These are phyloP conservation scores for Metschnikowia gruessii DNA, from an alignment of 805 yeast species.

Conservation along the genomic window DNA sequence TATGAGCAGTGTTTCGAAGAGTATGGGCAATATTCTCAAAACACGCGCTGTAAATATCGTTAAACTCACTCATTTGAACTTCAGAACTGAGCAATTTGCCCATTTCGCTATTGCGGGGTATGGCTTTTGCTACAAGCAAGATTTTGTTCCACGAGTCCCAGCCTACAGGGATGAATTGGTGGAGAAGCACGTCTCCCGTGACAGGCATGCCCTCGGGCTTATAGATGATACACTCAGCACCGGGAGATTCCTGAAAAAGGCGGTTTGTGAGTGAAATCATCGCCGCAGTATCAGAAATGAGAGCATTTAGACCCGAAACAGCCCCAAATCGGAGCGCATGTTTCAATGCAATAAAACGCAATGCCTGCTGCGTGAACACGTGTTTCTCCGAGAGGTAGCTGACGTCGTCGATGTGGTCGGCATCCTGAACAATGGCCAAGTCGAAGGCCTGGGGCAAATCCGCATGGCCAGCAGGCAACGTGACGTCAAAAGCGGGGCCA, in stretches of 20 bases:
- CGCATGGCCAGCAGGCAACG: constrained; percentile 23
- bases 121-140: constrained; percentile 29
- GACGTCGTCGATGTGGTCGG: constrained; percentile 12
- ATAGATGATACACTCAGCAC: constrained; percentile 7
- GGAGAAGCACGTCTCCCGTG: constrained; percentile 8
- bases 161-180: constrained; percentile 43
- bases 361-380: constrained; percentile 34
- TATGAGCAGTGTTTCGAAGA: too few species aligned
- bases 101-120: constrained; percentile 14
- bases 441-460: constrained; percentile 25
- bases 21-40: constrained; percentile 1
- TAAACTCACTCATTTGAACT: constrained; percentile 17
- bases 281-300: constrained; percentile 13
- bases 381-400: constrained; percentile 21
- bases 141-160: constrained; percentile 56
- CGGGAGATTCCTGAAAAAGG: constrained; percentile 1
- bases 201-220: constrained; percentile 7
- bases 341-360: constrained; percentile 32
- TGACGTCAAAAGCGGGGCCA: constrained; percentile 5
- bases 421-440: constrained; percentile 19
- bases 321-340: constrained; percentile 29
- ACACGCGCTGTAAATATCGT: constrained; percentile 17
- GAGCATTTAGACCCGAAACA: constrained; percentile 18
- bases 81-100: constrained; percentile 12
- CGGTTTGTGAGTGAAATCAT: constrained; percentile 7